Evolutionary conservation across 352 stramenopile species (phyloP).

Genomic region (Globisporangium nunn): DNA sequence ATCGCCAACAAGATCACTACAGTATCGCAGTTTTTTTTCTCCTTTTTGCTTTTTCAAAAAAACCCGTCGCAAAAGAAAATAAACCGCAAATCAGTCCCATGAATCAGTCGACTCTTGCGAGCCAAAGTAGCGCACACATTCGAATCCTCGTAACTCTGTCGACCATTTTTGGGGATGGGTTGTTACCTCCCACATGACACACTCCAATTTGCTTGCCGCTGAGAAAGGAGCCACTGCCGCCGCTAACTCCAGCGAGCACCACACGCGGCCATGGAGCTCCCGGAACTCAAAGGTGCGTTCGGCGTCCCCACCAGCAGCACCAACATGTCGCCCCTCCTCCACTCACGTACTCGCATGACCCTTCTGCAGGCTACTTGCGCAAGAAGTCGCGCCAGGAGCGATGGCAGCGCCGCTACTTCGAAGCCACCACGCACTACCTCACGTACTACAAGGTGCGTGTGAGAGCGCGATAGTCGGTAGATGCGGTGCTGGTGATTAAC

Average conservation of each 20-base stretch:
- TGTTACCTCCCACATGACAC: background rate
- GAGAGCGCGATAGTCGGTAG: background rate
- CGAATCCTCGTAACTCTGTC: background rate
- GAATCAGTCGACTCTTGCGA: background rate
- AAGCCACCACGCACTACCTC: slow-evolving; percentile 96
- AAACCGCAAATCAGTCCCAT: background rate
- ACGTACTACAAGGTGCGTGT: slow-evolving; percentile 96
- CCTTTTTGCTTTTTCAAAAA: too few species aligned
- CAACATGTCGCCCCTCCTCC: background rate
- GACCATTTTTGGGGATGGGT: background rate
- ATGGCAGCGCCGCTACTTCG: slow-evolving; percentile 97
- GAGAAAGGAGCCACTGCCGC: background rate
- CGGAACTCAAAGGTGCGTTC: slow-evolving; percentile 74
- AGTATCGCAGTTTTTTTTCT: too few species aligned
- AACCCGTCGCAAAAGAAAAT: background rate
- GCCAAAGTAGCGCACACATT: background rate
- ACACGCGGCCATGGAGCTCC: slow-evolving; percentile 45
- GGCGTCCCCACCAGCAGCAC: background rate
- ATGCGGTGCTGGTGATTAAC: background rate
- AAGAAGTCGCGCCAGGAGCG: slow-evolving; percentile 91
- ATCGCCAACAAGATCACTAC: too few species aligned
- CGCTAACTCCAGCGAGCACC: background rate
- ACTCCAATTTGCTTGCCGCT: background rate
- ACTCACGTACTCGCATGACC: background rate
- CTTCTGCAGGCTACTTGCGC: slow-evolving; percentile 77